Evolutionary conservation across 2,329 filamentous ascomycete species (phyloP).

Genomic region (Exserohilum rostratum): DNA sequence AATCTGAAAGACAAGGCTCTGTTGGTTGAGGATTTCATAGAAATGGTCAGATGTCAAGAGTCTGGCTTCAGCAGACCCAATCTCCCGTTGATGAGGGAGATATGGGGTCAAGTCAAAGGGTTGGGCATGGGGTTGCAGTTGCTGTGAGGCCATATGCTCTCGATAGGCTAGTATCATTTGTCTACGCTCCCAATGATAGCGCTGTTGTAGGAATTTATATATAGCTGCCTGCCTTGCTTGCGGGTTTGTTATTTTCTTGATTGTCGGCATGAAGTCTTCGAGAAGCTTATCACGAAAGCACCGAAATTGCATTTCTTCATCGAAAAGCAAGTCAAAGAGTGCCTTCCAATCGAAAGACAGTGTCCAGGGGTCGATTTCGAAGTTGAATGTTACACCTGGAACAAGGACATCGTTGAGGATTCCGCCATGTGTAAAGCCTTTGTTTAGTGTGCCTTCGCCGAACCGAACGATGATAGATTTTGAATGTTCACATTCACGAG

Average conservation of each 20-base stretch:
- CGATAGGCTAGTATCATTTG: neutral
- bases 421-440: conserved; percentile 2
- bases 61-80: too few species aligned
- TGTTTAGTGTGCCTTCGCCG: neutral
- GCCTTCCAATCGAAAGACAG: conserved; percentile 10
- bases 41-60: too few species aligned
- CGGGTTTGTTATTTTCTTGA: too few species aligned
- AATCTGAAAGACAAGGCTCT: neutral
- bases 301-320: conserved; percentile 4
- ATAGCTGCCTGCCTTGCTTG: neutral
- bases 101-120: neutral
- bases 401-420: conserved; percentile 7
- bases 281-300: neutral
- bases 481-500: neutral
- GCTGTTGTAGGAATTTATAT: neutral
- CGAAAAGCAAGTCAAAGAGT: conserved; percentile 7
- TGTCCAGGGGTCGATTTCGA: neutral
- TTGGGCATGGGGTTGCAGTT: neutral
- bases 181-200: neutral
- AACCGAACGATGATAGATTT: neutral
- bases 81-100: neutral
- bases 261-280: neutral
- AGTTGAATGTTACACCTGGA: neutral
- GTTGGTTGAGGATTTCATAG: too few species aligned
- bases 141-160: neutral